Base-by-base conservation (phyloP, 2,329 filamentous ascomycete genomes). In the Phialophora verrucosa region DNA sequence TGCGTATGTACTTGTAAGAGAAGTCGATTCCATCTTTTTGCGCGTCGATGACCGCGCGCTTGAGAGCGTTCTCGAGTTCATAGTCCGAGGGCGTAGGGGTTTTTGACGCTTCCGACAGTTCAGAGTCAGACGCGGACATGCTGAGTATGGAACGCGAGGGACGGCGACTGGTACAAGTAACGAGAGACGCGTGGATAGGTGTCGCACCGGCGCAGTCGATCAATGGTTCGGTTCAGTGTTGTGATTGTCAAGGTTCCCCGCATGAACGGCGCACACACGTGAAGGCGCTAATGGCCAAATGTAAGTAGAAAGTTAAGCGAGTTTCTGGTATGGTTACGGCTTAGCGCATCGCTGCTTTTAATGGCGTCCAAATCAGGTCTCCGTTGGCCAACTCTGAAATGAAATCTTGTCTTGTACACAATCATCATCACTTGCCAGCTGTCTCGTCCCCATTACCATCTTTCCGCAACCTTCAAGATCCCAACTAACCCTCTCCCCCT, bases 1-100 rank as follows among this genome's bases (percentile, higher is more conserved):
- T 73, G 57, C 87, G 84, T 59, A 88, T 83, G 62, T 80, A 80
- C 69, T 86, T 88, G 60, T 88, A 79, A 0, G 87, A 88, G 67
- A 88, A 75, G 59, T 86, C 81, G 5, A 86, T 82, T 35, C 76
- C 74, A 72, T 71, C 74, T 78, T 56, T 79, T 73, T n/a, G 59
- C 31, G 70, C 66, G 17, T 71, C 68, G 14, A 73, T 73, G 35
- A 81, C 79, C 14, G 75, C 73, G 62, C 78, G 74, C 50, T 80
- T 77, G 53, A 82, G 70, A 23, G 72, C 75, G 49, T 75, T 73
- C 65, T 80, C 78, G n/a, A 82, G 69, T 59, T 69, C 64, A 27
- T 73, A 65, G 55, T 80, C 75, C 4, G 79, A 76, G 17, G 76
- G 77, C 4, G 69, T 65, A 0, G 65, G 63, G 2, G 69, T 62